Conservation (phyloP, 2,329 filamentous ascomycete species). For the Colletotrichum sojae region DNA sequence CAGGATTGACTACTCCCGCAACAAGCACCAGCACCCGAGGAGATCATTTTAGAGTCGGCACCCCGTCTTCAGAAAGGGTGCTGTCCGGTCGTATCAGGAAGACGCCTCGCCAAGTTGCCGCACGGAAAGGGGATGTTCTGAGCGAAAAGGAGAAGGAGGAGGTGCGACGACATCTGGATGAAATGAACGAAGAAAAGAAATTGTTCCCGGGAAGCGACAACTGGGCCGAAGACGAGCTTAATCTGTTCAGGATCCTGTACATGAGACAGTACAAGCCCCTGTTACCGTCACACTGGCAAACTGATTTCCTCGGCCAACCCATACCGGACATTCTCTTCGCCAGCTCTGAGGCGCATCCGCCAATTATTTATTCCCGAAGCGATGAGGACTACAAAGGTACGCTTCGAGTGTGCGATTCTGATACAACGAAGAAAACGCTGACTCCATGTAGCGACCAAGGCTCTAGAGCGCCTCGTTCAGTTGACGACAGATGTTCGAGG, state of each 20-base stretch:
- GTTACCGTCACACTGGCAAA: conserved; percentile 56
- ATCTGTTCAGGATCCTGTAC: conserved; percentile 58
- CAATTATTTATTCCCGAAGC: conserved; percentile 56
- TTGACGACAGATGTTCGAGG: conserved; percentile 54
- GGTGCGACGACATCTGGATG: conserved; percentile 29
- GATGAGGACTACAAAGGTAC: conserved; percentile 55
- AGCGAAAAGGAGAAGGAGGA: conserved; percentile 36
- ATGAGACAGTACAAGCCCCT: conserved; percentile 58
- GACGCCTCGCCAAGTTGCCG: conserved; percentile 20
- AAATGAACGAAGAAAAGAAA: conserved; percentile 60
- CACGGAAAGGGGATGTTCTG: conserved; percentile 32
- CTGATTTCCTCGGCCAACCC: conserved; percentile 58
- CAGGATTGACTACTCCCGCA: conserved; percentile 18
- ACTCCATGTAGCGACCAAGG: conserved; percentile 53
- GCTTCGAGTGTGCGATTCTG: not conserved
- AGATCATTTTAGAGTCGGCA: conserved; percentile 19
- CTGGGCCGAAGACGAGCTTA: conserved; percentile 67
- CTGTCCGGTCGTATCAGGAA: conserved; percentile 35
- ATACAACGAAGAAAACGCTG: conserved; percentile 23
- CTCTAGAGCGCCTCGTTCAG: conserved; percentile 56
- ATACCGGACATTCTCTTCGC: conserved; percentile 55
- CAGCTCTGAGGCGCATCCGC: conserved; percentile 47
- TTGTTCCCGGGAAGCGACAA: conserved; percentile 59
- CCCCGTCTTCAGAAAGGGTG: conserved; percentile 31
- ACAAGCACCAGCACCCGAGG: conserved; percentile 28